Conservation (phyloP, 129 eudicot species). For the Lonicera japonica region DNA sequence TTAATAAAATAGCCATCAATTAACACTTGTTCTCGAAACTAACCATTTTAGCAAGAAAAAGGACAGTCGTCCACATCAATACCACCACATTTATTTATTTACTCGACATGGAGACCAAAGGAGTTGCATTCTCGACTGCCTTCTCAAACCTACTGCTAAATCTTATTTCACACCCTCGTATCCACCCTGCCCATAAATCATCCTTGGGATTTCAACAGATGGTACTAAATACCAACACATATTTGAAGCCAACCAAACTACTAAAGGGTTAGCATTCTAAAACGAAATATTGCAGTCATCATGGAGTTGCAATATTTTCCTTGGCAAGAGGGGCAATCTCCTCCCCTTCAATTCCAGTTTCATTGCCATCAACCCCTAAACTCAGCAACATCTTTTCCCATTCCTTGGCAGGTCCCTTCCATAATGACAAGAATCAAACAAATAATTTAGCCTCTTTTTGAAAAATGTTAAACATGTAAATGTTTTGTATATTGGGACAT, state of each 20-base stretch:
- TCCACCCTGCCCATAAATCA: neutral
- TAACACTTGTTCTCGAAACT: too few species aligned
- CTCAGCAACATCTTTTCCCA: constrained; percentile 40
- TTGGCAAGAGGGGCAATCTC: constrained; percentile 49
- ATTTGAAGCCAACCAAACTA: neutral
- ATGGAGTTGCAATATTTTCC: constrained; percentile 51
- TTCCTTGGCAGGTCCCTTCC: constrained; percentile 46
- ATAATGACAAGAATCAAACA: neutral
- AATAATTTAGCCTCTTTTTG: neutral
- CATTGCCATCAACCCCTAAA: constrained; percentile 33
- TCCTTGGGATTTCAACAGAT: neutral
- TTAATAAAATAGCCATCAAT: too few species aligned
- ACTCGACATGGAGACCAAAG: too few species aligned
- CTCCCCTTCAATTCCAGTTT: constrained; percentile 39
- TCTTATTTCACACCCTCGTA: neutral
- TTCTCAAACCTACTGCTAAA: too few species aligned
- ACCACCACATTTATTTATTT: too few species aligned
- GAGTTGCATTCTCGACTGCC: too few species aligned
- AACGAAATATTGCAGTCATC: constrained; percentile 2
- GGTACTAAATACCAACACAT: too few species aligned
- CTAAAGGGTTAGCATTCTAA: neutral
- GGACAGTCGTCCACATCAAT: too few species aligned
- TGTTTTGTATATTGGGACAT: too few species aligned
- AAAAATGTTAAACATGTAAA: too few species aligned
- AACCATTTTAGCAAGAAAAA: too few species aligned